Evolutionary conservation across 179 eudicot species (phyloP).

Genomic region (Corrigiola litoralis): DNA sequence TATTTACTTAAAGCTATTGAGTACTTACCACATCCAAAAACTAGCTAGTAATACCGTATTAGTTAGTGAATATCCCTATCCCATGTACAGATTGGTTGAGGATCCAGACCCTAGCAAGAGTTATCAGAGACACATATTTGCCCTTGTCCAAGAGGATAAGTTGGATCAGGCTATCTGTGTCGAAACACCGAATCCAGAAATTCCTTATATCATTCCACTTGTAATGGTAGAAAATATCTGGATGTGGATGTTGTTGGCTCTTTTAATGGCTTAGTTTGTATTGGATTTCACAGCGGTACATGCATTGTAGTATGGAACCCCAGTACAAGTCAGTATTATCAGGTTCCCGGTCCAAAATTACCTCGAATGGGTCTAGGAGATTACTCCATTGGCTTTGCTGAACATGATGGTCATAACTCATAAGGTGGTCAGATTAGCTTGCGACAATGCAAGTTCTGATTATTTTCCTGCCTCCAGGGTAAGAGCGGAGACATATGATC

Average conservation of each 20-base stretch:
- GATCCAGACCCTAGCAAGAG: conserved; percentile 9
- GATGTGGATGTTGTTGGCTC: conserved; percentile 7
- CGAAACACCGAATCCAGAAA: conserved; percentile 10
- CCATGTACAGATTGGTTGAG: neutral
- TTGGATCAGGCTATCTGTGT: neutral
- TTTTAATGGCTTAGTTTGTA: conserved; percentile 2
- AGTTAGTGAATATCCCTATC: neutral
- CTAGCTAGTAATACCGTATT: neutral
- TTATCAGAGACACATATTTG: neutral
- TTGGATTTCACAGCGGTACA: neutral
- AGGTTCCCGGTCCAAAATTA: neutral
- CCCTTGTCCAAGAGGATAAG: conserved; percentile 2
- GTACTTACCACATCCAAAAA: neutral
- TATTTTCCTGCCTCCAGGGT: neutral
- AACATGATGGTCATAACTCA: conserved; percentile 7
- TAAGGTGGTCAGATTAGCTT: conserved; percentile 1
- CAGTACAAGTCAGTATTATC: conserved; percentile 1
- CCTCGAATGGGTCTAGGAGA: neutral
- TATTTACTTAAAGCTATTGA: conserved; percentile 5
- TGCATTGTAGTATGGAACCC: conserved; percentile 3
- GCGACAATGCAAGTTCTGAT: neutral
- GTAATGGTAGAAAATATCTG: neutral
- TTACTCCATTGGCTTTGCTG: conserved; percentile 4
- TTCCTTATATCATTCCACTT: neutral
- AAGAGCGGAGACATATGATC: neutral